Conservation (phyloP, 1,284 basidiomycete genomes). For the Cutaneotrichosporon sp. region DNA sequence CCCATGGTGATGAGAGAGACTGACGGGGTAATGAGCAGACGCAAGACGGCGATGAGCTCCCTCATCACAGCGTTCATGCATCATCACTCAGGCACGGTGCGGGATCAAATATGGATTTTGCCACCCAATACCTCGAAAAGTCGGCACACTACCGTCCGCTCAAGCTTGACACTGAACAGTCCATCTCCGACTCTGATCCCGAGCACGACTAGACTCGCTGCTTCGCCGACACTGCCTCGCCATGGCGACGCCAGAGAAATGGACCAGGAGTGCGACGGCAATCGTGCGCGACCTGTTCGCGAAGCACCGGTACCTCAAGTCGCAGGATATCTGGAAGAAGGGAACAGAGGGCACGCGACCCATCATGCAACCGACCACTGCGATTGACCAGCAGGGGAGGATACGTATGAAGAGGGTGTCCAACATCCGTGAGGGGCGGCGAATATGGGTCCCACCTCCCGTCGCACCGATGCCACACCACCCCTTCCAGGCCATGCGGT, state of each 20-base stretch:
- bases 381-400: constrained; percentile 19
- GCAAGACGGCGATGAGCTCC: no score
- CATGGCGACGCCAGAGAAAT: neutral
- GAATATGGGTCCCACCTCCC: constrained; percentile 27
- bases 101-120: constrained; percentile 6
- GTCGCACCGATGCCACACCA: constrained; percentile 23
- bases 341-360: constrained; percentile 21
- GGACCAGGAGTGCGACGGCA: constrained; percentile 2
- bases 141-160: no score
- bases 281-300: constrained; percentile 1
- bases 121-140: neutral
- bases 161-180: no score
- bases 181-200: no score
- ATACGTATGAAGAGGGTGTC: constrained; percentile 30
- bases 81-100: neutral
- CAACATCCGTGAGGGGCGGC: constrained; percentile 27
- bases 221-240: neutral
- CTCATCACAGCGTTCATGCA: neutral
- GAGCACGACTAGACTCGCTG: no score
- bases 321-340: constrained; percentile 22
- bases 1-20: constrained; percentile 26
- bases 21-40: neutral
- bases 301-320: constrained; percentile 4
- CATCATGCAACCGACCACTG: constrained; percentile 12
- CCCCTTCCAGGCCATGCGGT: constrained; percentile 28